Evolutionary conservation across 129 eudicot species (phyloP), one percentile per base, ranked within the genome.

Genomic region (Helichrysum umbraculigerum): DNA sequence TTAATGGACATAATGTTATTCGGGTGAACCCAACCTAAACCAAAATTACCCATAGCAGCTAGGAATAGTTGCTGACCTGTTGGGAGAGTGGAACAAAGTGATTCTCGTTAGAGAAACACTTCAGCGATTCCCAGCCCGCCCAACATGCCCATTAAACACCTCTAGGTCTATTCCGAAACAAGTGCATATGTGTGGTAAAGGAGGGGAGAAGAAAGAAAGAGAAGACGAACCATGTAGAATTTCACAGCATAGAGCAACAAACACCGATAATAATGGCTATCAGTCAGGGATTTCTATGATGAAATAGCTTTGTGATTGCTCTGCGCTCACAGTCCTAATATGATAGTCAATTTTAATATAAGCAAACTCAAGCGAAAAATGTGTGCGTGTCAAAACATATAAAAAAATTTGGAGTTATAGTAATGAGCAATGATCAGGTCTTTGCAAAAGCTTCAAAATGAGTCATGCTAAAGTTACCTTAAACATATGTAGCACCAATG

Each of bases 261-360:
- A 66, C 62, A 63, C 76, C 50, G n/a, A 42, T 6, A 21, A 37
- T 6, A 17, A 15, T 57, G 57, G 66, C 34, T 20, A 30, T 70
- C n/a, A 54, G 17, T 84, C 81, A 84, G 30, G 81, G 84, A 44
- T 62, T 77, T 78, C 96, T 93, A 74, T 93, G 98, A 69, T 76
- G 92, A 79, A 93, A 93, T 81, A 93, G 80, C 95, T 93, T 93
- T 35, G 87, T 87, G 15, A 90, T 70, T 61, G 92, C 85, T 86
- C 98, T 83, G 51, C 98, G 92, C 81, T 93, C 98, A 72, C 98
- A 93, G 74, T 93, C 98, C 98, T 93, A 83, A 84, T 54, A 66
- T 32, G 30, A 62, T 9, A 6, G 12, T 19, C 21, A 60, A 19
- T 20, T 60, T 8, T 7, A 44, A 56, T 68, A 41, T 32, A 44